Evolutionary conservation across 1,139 yeast species (phyloP).

Genomic region (Lodderomyces jiufengensis): DNA sequence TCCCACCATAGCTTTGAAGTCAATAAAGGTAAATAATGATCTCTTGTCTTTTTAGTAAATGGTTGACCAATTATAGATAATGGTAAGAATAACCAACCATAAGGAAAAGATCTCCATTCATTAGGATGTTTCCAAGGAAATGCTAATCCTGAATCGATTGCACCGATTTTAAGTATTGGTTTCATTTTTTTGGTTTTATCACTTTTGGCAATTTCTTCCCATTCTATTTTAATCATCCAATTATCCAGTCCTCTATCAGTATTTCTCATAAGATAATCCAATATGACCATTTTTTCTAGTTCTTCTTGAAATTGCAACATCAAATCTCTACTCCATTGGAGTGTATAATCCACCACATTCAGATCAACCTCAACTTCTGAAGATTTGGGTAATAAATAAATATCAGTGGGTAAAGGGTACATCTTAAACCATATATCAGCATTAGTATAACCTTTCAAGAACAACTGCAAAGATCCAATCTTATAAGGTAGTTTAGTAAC

Average conservation of each 20-base stretch:
- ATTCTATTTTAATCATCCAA: slow-evolving; percentile 68
- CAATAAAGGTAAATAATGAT: slow-evolving; percentile 55
- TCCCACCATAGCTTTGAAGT: slow-evolving; percentile 75
- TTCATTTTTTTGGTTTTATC: slow-evolving; percentile 9
- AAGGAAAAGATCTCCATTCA: slow-evolving; percentile 79
- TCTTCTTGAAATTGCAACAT: slow-evolving; percentile 56
- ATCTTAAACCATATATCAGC: slow-evolving; percentile 58
- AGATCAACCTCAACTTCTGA: slow-evolving; percentile 18
- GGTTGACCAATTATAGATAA: slow-evolving; percentile 64
- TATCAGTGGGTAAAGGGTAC: slow-evolving; percentile 52
- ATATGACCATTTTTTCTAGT: slow-evolving; percentile 63
- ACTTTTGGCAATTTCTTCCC: slow-evolving; percentile 28
- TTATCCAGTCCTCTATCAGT: slow-evolving; percentile 75
- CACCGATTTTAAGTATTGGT: slow-evolving; percentile 58
- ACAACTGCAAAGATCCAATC: slow-evolving; percentile 66
- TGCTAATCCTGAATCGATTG: slow-evolving; percentile 73
- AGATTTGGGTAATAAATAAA: slow-evolving; percentile 19
- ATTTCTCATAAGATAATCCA: slow-evolving; percentile 71
- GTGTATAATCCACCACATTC: slow-evolving; percentile 20
- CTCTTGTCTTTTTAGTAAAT: slow-evolving; percentile 53
- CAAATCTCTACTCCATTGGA: slow-evolving; percentile 54
- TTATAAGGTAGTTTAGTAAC: slow-evolving; percentile 39
- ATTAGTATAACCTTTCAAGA: slow-evolving; percentile 54
- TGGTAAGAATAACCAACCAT: slow-evolving; percentile 75
- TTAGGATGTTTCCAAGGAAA: slow-evolving; percentile 86